Conservation (phyloP, 345 rosid species). For the Citrus mangshanensis region DNA sequence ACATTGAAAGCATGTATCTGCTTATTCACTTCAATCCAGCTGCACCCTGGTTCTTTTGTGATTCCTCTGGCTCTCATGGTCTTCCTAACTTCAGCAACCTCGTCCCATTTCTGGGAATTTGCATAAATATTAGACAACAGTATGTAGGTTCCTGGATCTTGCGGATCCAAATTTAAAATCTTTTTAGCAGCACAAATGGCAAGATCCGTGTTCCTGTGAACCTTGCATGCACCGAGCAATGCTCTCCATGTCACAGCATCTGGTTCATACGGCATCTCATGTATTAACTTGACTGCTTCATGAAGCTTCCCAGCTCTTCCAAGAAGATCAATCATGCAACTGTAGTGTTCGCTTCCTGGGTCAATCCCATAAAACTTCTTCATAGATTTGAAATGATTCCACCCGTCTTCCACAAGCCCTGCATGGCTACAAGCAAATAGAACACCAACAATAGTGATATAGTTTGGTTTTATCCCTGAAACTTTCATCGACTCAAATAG, state of each 20-base stretch:
- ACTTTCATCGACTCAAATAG: conserved; percentile 52
- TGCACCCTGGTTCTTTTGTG: conserved; percentile 67
- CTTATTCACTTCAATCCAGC: conserved; percentile 70
- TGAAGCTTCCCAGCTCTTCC: conserved; percentile 69
- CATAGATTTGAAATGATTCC: conserved; percentile 59
- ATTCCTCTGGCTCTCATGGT: conserved; percentile 48
- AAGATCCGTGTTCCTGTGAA: conserved; percentile 48
- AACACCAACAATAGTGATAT: conserved; percentile 58
- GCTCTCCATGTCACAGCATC: conserved; percentile 35
- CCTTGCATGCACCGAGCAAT: conserved; percentile 63
- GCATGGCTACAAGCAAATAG: conserved; percentile 83
- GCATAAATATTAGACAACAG: conserved; percentile 73
- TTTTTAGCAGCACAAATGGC: conserved; percentile 60
- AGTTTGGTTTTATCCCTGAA: conserved; percentile 52
- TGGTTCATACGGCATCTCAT: conserved; percentile 58
- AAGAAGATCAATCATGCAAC: conserved; percentile 76
- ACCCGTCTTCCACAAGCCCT: conserved; percentile 57
- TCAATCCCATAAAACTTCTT: conserved; percentile 54
- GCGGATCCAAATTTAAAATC: conserved; percentile 49
- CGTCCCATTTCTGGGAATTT: conserved; percentile 58
- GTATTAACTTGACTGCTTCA: conserved; percentile 52
- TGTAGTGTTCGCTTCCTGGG: conserved; percentile 67
- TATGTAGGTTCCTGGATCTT: conserved; percentile 64
- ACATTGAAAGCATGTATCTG: conserved; percentile 60
- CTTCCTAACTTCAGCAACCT: conserved; percentile 47